Percentiles rank a stretch among this genome's conserved stretches.
These are phyloP conservation scores for Mariannaea elegans DNA, from an alignment of 2,329 filamentous ascomycete species.

Conservation along the genomic window DNA sequence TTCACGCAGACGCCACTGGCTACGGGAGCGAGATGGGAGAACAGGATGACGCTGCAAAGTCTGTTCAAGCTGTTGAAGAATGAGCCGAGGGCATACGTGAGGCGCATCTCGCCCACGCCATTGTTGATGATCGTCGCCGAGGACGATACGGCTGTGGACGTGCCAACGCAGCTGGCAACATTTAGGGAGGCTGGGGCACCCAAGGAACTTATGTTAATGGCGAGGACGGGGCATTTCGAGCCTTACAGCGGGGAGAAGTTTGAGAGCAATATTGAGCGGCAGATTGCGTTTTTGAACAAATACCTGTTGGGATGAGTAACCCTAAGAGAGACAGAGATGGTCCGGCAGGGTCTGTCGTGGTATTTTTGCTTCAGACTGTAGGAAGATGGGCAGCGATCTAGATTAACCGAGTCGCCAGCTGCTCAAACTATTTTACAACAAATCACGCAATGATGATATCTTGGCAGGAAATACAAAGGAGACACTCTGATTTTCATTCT, in stretches of 20 bases:
- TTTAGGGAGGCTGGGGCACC: not conserved
- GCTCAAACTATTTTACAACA: no score
- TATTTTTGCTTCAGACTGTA: no score
- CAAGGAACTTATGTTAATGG: not conserved
- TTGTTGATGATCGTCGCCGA: not conserved
- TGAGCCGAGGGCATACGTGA: slow-evolving; percentile 3
- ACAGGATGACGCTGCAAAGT: not conserved
- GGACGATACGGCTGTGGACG: not conserved
- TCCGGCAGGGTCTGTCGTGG: no score
- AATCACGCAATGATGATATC: no score
- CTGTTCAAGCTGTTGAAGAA: not conserved
- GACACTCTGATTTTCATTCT: no score
- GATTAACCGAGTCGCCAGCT: no score
- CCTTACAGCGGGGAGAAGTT: not conserved
- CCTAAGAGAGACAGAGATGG: no score
- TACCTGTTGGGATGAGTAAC: no score
- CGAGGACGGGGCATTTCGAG: not conserved
- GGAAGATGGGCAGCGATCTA: no score
- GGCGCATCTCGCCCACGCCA: slow-evolving; percentile 3
- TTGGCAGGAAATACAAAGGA: no score
- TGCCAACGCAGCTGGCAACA: not conserved
- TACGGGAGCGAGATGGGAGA: not conserved
- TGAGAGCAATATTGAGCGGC: not conserved
- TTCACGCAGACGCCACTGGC: slow-evolving; percentile 5
- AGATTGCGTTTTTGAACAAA: slow-evolving; percentile 2